Evolutionary conservation across 2,329 filamentous ascomycete genomes (phyloP).

Genomic region (Pyrenochaeta sp.): DNA sequence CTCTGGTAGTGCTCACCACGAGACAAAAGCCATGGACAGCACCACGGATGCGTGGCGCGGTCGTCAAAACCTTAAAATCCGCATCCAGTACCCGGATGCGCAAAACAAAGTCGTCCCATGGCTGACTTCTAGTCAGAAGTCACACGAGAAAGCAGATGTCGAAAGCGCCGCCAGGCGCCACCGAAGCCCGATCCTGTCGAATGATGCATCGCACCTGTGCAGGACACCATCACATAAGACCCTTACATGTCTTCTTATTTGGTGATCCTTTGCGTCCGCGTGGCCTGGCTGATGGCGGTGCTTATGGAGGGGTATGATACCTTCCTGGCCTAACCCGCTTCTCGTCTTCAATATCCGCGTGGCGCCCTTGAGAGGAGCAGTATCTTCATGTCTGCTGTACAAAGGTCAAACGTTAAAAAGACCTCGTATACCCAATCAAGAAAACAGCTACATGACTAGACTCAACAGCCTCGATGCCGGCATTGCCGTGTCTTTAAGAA

Average conservation of each 20-base stretch:
- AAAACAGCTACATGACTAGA: neutral
- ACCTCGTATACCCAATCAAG: neutral
- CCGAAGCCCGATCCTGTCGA: constrained; percentile 23
- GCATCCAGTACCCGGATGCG: constrained; percentile 14
- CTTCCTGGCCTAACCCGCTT: constrained; percentile 6
- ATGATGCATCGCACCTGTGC: constrained; percentile 21
- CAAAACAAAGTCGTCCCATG: constrained; percentile 6
- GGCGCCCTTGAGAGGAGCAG: constrained; percentile 6
- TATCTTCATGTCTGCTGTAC: neutral
- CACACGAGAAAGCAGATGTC: constrained; percentile 20
- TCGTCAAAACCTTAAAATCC: constrained; percentile 23
- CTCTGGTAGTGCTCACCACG: too few relatives aligned
- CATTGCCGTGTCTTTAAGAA: neutral
- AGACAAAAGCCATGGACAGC: constrained; percentile 9
- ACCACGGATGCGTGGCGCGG: constrained; percentile 22
- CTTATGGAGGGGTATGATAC: constrained; percentile 13
- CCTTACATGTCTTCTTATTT: constrained; percentile 17
- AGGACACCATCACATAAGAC: constrained; percentile 19
- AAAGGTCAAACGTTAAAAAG: neutral
- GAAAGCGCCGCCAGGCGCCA: constrained; percentile 22
- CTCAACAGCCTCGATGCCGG: neutral
- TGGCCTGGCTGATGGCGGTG: constrained; percentile 12
- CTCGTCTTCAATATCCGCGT: constrained; percentile 4
- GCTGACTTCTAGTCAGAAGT: constrained; percentile 21
- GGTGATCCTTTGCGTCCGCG: constrained; percentile 12